Evolutionary conservation across 2,329 filamentous ascomycete genomes (phyloP), one percentile per base, ranked within the genome.

Genomic region (Penicillium sumatraense): DNA sequence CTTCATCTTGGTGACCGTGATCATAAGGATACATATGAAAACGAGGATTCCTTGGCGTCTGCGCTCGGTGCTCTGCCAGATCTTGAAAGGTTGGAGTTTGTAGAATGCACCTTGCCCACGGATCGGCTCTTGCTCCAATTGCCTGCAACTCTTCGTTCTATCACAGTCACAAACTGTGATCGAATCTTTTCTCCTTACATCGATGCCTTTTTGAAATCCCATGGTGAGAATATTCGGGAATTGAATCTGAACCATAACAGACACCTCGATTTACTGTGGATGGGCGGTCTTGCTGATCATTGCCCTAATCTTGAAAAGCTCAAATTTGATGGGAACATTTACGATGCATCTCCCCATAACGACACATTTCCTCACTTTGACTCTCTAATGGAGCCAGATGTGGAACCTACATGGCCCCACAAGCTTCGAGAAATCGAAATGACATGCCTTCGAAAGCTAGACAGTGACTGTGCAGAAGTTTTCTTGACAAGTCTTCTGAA

Each of bases 401-500:
- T 96, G 58, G 73, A 88, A 5, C 93, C 93, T 0, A 84, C 81
- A 0, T 98, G 93, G 93, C 93, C 93, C 2, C 69, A 80, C 5
- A 86, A 81, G 5, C 80, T 98, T 2, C 85, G 86, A 49, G 79
- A 81, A 2, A 80, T 98, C 42, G 88, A 93, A 68, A 80, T 97
- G 53, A 82, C 88, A 38, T 87, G 95, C 58, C 81, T 96, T 57
- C 86, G 90, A 31, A 88, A 91, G 61, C 93, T 89, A 86, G 82
- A 83, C 11, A 81, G 84, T 1, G 80, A 83, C 29, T 85, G 86
- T 0, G 91, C 91, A 0, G 86, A 90, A 63, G 86, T 85, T 54
- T 90, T 97, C 64, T 89, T 97, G 63, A 82, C 84, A 36, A 95
- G 91, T 14, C 79, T 98, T 2, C 83, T 93, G 20, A 82, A 92